These are phyloP conservation scores for Pseudogymnoascus pannorum DNA, from an alignment of 2,329 filamentous ascomycete species.

Conservation along the genomic window DNA sequence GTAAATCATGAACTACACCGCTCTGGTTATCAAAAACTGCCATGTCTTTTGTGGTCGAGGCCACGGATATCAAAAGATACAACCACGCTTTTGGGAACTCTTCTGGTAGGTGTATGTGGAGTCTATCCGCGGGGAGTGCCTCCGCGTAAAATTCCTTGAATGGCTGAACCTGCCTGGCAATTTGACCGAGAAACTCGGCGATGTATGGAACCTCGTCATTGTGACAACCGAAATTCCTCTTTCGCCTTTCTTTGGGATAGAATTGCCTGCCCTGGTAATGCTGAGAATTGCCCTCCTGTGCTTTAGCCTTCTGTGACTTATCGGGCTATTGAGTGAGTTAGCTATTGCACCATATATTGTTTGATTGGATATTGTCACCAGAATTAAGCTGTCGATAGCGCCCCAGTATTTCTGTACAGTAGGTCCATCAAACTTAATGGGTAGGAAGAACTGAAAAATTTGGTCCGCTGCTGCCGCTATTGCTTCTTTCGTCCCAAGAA, in stretches of 20 bases:
- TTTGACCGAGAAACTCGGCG: constrained; percentile 5
- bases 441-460: constrained; percentile 38
- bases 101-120: constrained; percentile 15
- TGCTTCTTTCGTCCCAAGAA: constrained; percentile 28
- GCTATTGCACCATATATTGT: background rate
- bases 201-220: constrained; percentile 8
- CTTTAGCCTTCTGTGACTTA: background rate
- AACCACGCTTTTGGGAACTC: constrained; percentile 20
- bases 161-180: constrained; percentile 5
- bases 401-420: constrained; percentile 40
- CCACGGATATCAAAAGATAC: constrained; percentile 18
- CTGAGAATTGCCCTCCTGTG: background rate
- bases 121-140: constrained; percentile 8
- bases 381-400: constrained; percentile 25
- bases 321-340: background rate
- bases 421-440: constrained; percentile 29
- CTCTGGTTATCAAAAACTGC: constrained; percentile 13
- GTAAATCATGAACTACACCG: constrained; percentile 12
- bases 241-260: background rate
- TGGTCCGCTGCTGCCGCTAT: constrained; percentile 36
- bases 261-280: background rate
- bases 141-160: constrained; percentile 15
- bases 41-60: constrained; percentile 14
- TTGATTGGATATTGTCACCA: background rate
- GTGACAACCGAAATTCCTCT: constrained; percentile 4